Conservation (phyloP, 2,329 filamentous ascomycete species). For the Cyphellophora europaea region DNA sequence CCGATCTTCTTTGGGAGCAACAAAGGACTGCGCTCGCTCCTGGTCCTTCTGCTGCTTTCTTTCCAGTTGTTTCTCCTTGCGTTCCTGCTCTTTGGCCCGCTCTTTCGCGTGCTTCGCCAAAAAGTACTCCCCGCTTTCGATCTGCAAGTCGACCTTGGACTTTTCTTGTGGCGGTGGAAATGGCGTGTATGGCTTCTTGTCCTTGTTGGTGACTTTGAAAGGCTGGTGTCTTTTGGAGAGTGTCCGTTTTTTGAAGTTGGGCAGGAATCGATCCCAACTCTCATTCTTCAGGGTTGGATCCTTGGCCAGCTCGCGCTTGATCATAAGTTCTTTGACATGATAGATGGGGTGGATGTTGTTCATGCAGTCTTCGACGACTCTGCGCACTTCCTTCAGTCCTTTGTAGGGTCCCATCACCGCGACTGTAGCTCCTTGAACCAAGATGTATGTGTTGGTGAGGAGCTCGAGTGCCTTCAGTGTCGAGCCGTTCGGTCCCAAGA, state of each 20-base stretch:
- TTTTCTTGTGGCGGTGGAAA: constrained; percentile 96
- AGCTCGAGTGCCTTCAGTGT: constrained; percentile 92
- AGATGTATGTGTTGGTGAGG: constrained; percentile 81
- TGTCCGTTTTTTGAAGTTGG: constrained; percentile 92
- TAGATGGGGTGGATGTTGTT: constrained; percentile 82
- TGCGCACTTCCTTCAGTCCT: constrained; percentile 81
- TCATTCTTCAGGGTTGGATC: constrained; percentile 78
- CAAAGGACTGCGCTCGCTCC: constrained; percentile 76
- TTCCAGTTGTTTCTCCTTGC: constrained; percentile 73
- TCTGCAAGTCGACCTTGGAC: constrained; percentile 97
- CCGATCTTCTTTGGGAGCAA: constrained; percentile 70
- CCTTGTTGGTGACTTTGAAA: constrained; percentile 81
- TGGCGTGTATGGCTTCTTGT: constrained; percentile 88
- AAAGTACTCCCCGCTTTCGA: constrained; percentile 97
- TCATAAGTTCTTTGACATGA: constrained; percentile 93
- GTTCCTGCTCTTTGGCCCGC: constrained; percentile 65
- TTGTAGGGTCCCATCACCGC: constrained; percentile 86
- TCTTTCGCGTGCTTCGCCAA: constrained; percentile 88
- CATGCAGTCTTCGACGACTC: constrained; percentile 93
- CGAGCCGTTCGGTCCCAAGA: constrained; percentile 81
- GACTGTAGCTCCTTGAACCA: constrained; percentile 96
- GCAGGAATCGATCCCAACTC: constrained; percentile 92
- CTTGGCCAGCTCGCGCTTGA: constrained; percentile 83
- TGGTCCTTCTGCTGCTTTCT: constrained; percentile 84
- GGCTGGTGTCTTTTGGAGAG: constrained; percentile 76